Evolutionary conservation across 257 asterid genomes (phyloP).

Genomic region (Catharanthus roseus): DNA sequence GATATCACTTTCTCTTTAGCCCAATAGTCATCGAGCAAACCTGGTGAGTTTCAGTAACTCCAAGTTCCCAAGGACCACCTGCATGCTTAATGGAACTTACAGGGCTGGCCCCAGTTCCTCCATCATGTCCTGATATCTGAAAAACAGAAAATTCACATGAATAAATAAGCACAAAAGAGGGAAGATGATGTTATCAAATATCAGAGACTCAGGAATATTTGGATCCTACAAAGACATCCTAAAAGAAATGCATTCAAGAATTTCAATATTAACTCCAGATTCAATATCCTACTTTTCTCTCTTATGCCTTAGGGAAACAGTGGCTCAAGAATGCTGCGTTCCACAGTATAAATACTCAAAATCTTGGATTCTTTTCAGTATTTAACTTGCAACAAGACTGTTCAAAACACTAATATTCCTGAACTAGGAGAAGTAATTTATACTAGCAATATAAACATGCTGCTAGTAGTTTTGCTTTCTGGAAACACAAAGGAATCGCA

Average conservation of each 20-base stretch:
- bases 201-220: neutral
- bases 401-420: neutral
- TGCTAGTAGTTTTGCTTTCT: neutral
- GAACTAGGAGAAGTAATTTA: neutral
- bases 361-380: too few species aligned
- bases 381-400: too few species aligned
- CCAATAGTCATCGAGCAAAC: conserved; percentile 26
- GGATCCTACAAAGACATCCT: neutral
- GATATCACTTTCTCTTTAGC: neutral
- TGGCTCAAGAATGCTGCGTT: too few species aligned
- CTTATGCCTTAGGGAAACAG: too few species aligned
- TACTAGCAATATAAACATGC: neutral
- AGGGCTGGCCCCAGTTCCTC: conserved; percentile 99
- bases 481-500: neutral
- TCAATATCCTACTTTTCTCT: too few species aligned
- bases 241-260: too few species aligned
- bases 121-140: conserved; percentile 99
- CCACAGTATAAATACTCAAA: too few species aligned
- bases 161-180: neutral
- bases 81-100: conserved; percentile 99
- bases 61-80: conserved; percentile 99
- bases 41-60: conserved; percentile 97
- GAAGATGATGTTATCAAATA: neutral
- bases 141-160: conserved; percentile 1
- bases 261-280: too few species aligned